These are phyloP conservation scores for Elsinoe arachidis DNA, from an alignment of 2,329 filamentous ascomycete species.

Conservation along the genomic window DNA sequence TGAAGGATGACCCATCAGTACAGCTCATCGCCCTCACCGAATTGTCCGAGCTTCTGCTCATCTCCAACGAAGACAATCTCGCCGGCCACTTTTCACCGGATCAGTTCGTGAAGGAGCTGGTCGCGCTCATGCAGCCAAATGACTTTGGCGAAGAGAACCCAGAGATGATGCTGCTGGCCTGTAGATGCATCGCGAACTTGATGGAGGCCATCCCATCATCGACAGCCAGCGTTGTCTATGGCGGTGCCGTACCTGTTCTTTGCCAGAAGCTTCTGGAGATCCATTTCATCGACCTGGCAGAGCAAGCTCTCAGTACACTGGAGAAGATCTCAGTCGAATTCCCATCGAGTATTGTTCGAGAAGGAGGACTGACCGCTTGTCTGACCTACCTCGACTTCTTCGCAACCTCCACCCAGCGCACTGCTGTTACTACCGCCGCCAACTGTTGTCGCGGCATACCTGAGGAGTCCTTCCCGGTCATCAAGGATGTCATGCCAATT, in stretches of 20 bases:
- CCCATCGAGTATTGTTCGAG: slow-evolving; percentile 85
- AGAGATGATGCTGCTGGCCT: slow-evolving; percentile 94
- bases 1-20: slow-evolving; percentile 75
- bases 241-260: slow-evolving; percentile 87
- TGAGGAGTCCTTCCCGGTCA: slow-evolving; percentile 82
- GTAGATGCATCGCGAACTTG: slow-evolving; percentile 87
- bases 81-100: slow-evolving; percentile 93
- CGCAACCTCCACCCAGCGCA: slow-evolving; percentile 90
- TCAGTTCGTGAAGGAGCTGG: slow-evolving; percentile 88
- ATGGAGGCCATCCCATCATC: slow-evolving; percentile 95
- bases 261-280: slow-evolving; percentile 95
- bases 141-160: slow-evolving; percentile 84
- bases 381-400: slow-evolving; percentile 96
- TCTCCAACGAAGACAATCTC: slow-evolving; percentile 94
- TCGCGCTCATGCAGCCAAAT: slow-evolving; percentile 81
- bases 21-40: slow-evolving; percentile 91
- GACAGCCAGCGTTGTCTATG: slow-evolving; percentile 92
- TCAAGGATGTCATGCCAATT: slow-evolving; percentile 93
- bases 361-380: slow-evolving; percentile 92
- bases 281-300: slow-evolving; percentile 91
- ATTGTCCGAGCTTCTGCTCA: slow-evolving; percentile 81
- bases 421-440: slow-evolving; percentile 91
- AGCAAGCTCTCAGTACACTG: slow-evolving; percentile 90
- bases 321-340: slow-evolving; percentile 98
- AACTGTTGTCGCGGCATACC: slow-evolving; percentile 98